Percentiles rank a stretch among this genome's conserved stretches.
Conservation (phyloP, 164 flowering plant genomes). For the Malania oleifera region DNA sequence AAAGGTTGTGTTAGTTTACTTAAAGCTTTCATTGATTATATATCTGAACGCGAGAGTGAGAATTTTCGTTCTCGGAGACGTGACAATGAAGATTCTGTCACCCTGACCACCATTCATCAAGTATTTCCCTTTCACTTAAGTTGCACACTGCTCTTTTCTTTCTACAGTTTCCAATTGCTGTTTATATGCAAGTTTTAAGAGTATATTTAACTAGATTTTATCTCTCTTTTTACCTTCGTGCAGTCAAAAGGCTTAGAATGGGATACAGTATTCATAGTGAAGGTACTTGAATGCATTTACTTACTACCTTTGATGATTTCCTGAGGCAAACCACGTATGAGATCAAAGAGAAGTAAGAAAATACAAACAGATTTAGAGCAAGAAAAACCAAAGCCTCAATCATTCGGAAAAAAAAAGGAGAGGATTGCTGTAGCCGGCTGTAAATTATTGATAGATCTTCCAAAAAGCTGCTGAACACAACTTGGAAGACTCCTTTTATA, state of each 20-base stretch:
- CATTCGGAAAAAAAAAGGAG: too few relatives aligned
- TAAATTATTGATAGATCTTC: too few relatives aligned
- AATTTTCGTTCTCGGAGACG: constrained; percentile 70
- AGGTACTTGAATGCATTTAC: constrained; percentile 44
- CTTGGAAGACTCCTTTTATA: too few relatives aligned
- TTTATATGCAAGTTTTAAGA: too few relatives aligned
- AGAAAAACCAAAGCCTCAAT: too few relatives aligned
- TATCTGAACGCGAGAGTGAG: constrained; percentile 62
- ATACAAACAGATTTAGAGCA: too few relatives aligned
- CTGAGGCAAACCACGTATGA: too few relatives aligned
- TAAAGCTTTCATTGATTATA: constrained; percentile 61
- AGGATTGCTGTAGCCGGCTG: too few relatives aligned
- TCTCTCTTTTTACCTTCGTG: constrained; percentile 11
- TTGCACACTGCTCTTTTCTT: background rate
- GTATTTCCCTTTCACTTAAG: constrained; percentile 25
- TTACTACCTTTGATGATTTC: background rate
- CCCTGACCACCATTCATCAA: constrained; percentile 96
- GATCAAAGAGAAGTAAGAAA: too few relatives aligned
- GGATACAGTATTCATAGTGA: constrained; percentile 90
- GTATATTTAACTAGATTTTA: background rate
- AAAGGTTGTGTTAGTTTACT: constrained; percentile 54
- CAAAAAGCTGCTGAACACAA: too few relatives aligned
- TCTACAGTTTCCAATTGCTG: background rate
- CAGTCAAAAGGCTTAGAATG: constrained; percentile 98
- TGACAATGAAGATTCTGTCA: constrained; percentile 78